Evolutionary conservation across 305 asterid species (phyloP).

Genomic region (Striga hermonthica): DNA sequence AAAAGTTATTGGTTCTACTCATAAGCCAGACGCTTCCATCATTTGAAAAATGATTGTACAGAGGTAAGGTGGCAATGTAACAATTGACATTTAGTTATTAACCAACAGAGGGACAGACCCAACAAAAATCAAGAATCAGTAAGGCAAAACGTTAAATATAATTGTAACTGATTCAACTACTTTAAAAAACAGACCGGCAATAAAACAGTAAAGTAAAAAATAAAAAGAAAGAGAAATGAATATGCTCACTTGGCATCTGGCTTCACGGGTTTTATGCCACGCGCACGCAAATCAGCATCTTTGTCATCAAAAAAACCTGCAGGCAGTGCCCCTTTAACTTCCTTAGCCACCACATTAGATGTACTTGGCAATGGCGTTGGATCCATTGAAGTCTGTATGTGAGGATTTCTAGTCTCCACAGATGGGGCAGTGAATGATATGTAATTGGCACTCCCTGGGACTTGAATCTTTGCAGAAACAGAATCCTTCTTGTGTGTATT

Average conservation of each 20-base stretch:
- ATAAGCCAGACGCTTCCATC: not conserved
- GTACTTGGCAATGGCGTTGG: constrained; percentile 35
- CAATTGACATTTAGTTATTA: constrained; percentile 6
- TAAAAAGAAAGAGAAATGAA: not conserved
- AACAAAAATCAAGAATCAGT: not conserved
- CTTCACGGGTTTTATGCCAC: constrained; percentile 84
- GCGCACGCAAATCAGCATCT: constrained; percentile 88
- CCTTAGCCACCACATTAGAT: constrained; percentile 49
- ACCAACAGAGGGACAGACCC: not conserved
- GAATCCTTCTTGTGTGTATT: constrained; percentile 32
- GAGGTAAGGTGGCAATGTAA: not conserved
- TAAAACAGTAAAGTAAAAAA: not conserved
- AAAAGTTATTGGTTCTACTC: constrained; percentile 1
- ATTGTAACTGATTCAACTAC: constrained; percentile 7
- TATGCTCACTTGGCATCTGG: constrained; percentile 77
- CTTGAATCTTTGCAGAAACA: constrained; percentile 38
- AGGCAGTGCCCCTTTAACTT: constrained; percentile 75
- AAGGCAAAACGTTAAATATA: not conserved
- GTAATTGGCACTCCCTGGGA: constrained; percentile 39
- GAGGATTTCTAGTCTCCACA: constrained; percentile 32
- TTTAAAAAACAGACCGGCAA: not conserved
- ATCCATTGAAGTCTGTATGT: constrained; percentile 37
- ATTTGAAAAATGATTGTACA: not conserved
- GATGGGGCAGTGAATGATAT: constrained; percentile 30
- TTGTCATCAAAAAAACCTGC: constrained; percentile 85